Percentiles rank a stretch among this genome's conserved stretches.
Conservation (phyloP, 139 green algal genomes). For the Volvox africanus region DNA sequence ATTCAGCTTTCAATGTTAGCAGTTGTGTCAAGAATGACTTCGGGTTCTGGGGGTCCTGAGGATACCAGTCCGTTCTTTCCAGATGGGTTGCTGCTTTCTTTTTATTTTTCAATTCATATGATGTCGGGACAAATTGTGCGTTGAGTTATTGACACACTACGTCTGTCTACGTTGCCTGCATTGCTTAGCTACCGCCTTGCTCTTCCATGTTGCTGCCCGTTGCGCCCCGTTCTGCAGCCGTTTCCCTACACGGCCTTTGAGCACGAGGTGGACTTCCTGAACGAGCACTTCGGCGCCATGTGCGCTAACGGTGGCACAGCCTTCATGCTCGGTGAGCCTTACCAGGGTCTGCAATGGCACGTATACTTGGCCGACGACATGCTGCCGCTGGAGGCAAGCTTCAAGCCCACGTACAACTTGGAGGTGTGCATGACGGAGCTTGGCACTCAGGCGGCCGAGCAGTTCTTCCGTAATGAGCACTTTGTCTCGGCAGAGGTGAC, state of each 20-base stretch:
- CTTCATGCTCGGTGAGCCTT: constrained; percentile 89
- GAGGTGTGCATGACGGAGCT: constrained; percentile 98
- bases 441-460: constrained; percentile 60
- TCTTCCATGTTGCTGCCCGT: no score
- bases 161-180: no score
- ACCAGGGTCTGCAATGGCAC: constrained; percentile 94
- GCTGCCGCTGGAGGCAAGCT: not conserved
- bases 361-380: constrained; percentile 85
- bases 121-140: no score
- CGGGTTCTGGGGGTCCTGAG: no score
- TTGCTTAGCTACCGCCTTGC: no score
- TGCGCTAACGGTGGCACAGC: constrained; percentile 66
- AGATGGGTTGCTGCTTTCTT: no score
- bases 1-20: no score
- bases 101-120: no score
- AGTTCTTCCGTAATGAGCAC: constrained; percentile 83
- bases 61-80: no score
- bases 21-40: no score
- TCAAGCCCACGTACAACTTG: constrained; percentile 80
- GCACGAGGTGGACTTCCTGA: constrained; percentile 82
- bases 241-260: constrained; percentile 81
- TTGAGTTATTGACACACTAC: no score
- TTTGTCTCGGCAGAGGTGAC: constrained; percentile 77
- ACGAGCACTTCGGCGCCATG: constrained; percentile 79
- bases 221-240: no score